Evolutionary conservation across 129 eudicot species (phyloP).

Genomic region (Kitagawia praeruptora): DNA sequence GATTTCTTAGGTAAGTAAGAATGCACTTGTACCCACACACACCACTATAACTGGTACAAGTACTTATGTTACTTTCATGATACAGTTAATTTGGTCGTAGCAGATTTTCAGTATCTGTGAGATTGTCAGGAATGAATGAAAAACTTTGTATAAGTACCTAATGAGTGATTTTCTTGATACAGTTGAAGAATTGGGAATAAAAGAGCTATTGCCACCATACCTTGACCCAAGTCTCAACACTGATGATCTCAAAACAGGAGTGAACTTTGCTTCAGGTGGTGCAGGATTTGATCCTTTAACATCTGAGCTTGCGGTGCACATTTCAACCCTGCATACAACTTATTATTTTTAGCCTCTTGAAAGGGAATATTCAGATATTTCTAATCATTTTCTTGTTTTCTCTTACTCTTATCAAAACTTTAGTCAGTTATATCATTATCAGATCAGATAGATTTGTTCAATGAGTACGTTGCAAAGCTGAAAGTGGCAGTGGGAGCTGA

Average conservation of each 20-base stretch:
- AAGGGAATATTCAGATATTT: not conserved
- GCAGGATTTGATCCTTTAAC: conserved; percentile 83
- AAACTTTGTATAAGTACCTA: not conserved
- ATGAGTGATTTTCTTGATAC: conserved; percentile 3
- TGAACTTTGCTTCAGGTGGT: conserved; percentile 83
- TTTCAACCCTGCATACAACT: not conserved
- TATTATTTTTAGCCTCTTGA: not conserved
- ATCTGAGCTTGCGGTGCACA: conserved; percentile 49
- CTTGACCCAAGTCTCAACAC: conserved; percentile 44
- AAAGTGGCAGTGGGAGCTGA: conserved; percentile 46
- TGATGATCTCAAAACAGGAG: conserved; percentile 65
- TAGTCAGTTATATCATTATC: conserved; percentile 62
- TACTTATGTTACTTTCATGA: not conserved
- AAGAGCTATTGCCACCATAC: conserved; percentile 57
- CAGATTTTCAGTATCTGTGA: not conserved
- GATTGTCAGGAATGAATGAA: not conserved
- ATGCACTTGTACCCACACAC: not conserved
- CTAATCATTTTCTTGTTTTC: not conserved
- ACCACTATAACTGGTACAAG: not conserved
- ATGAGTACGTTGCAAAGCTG: conserved; percentile 51
- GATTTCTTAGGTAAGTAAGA: conserved; percentile 45
- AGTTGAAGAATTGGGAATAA: conserved; percentile 78
- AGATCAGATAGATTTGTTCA: conserved; percentile 53
- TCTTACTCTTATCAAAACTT: not conserved
- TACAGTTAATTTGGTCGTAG: conserved; percentile 24